Percentiles rank a stretch among this genome's conserved stretches.
phyloP scores from a whole-genome alignment of 257 asterid genomes.

The Capsicum baccatum region DNA sequence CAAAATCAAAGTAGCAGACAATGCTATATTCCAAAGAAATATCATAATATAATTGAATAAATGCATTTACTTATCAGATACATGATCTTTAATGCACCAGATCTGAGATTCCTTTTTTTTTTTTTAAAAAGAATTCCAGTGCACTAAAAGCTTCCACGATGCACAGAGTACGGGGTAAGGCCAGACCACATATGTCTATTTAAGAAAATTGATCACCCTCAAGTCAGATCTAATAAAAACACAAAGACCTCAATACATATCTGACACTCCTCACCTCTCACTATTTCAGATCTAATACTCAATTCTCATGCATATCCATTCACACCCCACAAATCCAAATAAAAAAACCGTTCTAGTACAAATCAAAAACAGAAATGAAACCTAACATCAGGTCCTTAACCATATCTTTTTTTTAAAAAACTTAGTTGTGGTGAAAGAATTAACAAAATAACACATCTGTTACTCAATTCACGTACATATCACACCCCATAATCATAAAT shows the following conservation, averaged over 20 bases:
- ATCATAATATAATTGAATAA: neutral
- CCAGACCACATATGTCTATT: neutral
- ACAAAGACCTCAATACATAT: conserved; percentile 21
- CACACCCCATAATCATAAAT: too few relatives aligned
- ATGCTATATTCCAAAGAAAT: neutral
- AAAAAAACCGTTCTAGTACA: too few relatives aligned
- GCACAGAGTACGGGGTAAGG: too few relatives aligned
- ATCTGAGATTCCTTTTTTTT: neutral
- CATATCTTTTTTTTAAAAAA: too few relatives aligned
- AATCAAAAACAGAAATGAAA: too few relatives aligned
- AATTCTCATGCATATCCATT: neutral
- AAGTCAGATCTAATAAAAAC: conserved; percentile 32
- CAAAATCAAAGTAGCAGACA: neutral
- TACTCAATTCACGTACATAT: too few relatives aligned
- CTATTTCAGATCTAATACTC: too few relatives aligned
- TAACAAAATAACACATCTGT: too few relatives aligned
- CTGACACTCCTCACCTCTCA: conserved; percentile 9
- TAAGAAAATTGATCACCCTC: neutral
- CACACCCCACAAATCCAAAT: neutral
- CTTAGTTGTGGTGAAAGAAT: too few relatives aligned
- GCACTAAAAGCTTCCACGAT: too few relatives aligned
- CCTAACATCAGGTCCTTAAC: too few relatives aligned
- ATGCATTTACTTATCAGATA: neutral
- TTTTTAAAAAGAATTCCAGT: neutral
- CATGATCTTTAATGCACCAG: neutral